Conservation (phyloP, 108 stramenopile genomes). For the Skeletonema costatum region DNA sequence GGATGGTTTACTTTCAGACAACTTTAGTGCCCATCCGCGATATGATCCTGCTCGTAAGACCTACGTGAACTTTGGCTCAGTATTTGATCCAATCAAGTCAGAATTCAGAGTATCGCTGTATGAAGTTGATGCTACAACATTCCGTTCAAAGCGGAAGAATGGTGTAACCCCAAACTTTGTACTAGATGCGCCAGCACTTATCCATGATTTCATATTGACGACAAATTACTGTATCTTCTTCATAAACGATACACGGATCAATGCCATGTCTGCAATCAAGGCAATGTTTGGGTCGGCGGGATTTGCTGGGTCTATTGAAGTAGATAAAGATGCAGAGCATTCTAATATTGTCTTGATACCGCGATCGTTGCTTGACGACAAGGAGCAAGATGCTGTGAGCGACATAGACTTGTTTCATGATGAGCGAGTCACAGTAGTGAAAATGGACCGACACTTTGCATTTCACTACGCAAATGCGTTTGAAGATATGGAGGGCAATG, state of each 20-base stretch:
- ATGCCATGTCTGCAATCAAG: not conserved
- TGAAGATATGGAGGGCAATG: slow-evolving; percentile 49
- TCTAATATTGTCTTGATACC: slow-evolving; percentile 27
- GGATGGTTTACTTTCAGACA: slow-evolving; percentile 34
- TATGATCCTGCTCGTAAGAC: slow-evolving; percentile 38
- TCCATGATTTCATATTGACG: slow-evolving; percentile 49
- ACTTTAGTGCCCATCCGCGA: slow-evolving; percentile 47
- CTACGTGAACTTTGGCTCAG: slow-evolving; percentile 30
- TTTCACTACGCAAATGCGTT: slow-evolving; percentile 59
- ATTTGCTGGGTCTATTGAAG: slow-evolving; percentile 28
- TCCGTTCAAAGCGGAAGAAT: slow-evolving; percentile 9
- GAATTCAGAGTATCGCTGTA: slow-evolving; percentile 5
- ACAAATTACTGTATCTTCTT: slow-evolving; percentile 43
- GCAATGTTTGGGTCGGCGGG: slow-evolving; percentile 40
- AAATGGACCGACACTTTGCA: slow-evolving; percentile 29
- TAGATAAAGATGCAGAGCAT: slow-evolving; percentile 33
- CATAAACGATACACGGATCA: slow-evolving; percentile 6
- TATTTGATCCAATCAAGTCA: slow-evolving; percentile 23
- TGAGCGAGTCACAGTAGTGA: slow-evolving; percentile 21
- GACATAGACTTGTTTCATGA: slow-evolving; percentile 20
- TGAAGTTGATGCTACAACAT: slow-evolving; percentile 22
- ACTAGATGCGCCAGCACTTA: slow-evolving; percentile 22
- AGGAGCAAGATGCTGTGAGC: slow-evolving; percentile 6
- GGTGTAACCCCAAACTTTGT: slow-evolving; percentile 1
- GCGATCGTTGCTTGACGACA: slow-evolving; percentile 3